Evolutionary conservation across 2,329 filamentous ascomycete genomes (phyloP).

Genomic region (Akanthomyces uredinophilus): DNA sequence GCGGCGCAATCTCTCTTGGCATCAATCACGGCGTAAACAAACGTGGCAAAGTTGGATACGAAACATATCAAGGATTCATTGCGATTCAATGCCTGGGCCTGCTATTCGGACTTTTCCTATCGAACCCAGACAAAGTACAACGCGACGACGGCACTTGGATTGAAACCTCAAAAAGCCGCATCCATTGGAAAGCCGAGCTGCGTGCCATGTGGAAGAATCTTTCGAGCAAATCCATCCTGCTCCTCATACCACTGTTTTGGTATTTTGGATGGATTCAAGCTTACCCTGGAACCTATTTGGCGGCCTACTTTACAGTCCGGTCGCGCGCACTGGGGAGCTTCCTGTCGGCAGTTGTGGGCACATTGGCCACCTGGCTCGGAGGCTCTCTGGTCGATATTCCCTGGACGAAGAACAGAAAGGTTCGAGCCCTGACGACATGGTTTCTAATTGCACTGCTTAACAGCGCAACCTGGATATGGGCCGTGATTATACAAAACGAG

Average conservation of each 20-base stretch:
- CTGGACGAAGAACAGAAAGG: constrained; percentile 35
- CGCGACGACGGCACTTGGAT: constrained; percentile 37
- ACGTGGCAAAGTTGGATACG: neutral
- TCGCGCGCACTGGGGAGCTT: constrained; percentile 33
- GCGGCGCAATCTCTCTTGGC: neutral
- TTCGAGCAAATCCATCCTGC: constrained; percentile 27
- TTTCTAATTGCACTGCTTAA: constrained; percentile 36
- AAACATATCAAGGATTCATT: constrained; percentile 34
- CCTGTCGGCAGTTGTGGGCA: constrained; percentile 24
- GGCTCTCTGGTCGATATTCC: constrained; percentile 33
- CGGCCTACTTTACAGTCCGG: constrained; percentile 38
- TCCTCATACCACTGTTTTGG: constrained; percentile 26
- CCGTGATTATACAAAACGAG: constrained; percentile 41
- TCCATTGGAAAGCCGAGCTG: constrained; percentile 28
- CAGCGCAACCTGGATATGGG: constrained; percentile 43
- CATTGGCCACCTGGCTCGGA: constrained; percentile 31
- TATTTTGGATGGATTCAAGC: constrained; percentile 32
- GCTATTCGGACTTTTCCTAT: constrained; percentile 37
- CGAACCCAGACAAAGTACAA: constrained; percentile 39
- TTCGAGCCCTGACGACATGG: constrained; percentile 35
- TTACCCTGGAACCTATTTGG: constrained; percentile 37
- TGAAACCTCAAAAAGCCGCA: constrained; percentile 23
- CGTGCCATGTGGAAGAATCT: constrained; percentile 25
- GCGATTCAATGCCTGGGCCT: constrained; percentile 42
- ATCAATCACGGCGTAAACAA: neutral